Base-by-base conservation (phyloP, 345 rosid species). In the Salix brachista region DNA sequence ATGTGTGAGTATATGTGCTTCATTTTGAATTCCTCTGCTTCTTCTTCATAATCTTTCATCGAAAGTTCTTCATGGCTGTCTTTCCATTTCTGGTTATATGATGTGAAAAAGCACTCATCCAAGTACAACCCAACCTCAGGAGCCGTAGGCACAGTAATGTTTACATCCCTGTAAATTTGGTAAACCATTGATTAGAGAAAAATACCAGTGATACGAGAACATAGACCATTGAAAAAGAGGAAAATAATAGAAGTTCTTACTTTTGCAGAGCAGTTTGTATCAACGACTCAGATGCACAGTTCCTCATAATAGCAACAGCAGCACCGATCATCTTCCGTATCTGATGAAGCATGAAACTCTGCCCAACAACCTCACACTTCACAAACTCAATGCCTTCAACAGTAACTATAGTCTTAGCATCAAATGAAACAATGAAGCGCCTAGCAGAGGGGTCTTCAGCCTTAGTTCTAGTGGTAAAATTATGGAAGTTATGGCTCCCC, bases 301-400 rank as follows among this genome's bases (percentile, higher is more conserved):
- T 87, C 85, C 99, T 91, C 93, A 91, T 89, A 72, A 93, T 75
- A 14, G 97, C 94, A 78, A 96, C 97, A 2, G 94, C 93, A 73
- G 92, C 93, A 68, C 99, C 98, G 1, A 96, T 89, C 99, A 93
- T 89, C 78, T 96, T 96, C 54, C 98, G 75, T 44, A 93, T 93
- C 80, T 96, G 99, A 84, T 96, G 99, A 90, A 96, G 98, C 99
- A 96, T 96, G 83, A 96, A 93, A 85, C 99, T 93, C 88, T 96
- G 99, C 37, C 98, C 99, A 28, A 92, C 89, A 70, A 96, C 95
- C 85, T 93, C 99, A 84, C 98, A 96, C 87, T 90, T 91, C 13
- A 96, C 91, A 84, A 93, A 93, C 42, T 92, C 92, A 34, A 92
- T 87, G 25, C 98, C 97, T 23, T 87, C 88, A 48, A 96, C 90